phyloP scores from a whole-genome alignment of 1,139 yeast species.

The Martiniozyma asiatica region DNA sequence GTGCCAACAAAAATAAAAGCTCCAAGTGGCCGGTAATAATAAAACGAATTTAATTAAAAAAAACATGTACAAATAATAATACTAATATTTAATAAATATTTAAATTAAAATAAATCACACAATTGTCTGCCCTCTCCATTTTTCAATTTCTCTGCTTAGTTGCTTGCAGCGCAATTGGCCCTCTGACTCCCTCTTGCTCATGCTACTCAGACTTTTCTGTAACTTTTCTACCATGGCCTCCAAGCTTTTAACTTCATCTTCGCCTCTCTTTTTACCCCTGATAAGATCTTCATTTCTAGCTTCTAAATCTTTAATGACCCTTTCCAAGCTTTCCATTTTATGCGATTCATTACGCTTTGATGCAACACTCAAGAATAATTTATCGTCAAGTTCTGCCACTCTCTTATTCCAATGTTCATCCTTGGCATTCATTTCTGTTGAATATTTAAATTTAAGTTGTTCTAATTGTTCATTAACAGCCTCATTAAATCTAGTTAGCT shows the following conservation, averaged over 20 bases:
- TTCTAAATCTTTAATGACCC: conserved; percentile 23
- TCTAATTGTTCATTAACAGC: conserved; percentile 23
- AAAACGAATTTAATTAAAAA: too few species aligned
- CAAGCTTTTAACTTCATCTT: conserved; percentile 20
- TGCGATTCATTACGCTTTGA: conserved; percentile 30
- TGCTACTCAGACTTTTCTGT: conserved; percentile 26
- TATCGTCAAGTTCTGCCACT: conserved; percentile 25
- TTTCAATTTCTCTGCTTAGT: conserved; percentile 36
- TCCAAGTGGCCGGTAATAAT: too few species aligned
- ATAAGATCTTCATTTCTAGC: conserved; percentile 19
- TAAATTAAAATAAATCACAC: too few species aligned
- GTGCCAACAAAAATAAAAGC: not conserved
- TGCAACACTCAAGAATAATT: conserved; percentile 21
- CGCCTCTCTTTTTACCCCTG: conserved; percentile 17
- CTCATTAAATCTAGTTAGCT: conserved; percentile 25
- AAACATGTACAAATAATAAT: too few species aligned
- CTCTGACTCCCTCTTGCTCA: conserved; percentile 33
- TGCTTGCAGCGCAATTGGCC: conserved; percentile 30
- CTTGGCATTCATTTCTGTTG: conserved; percentile 25
- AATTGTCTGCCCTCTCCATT: conserved; percentile 50
- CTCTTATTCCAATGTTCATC: conserved; percentile 25
- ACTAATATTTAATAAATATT: too few species aligned
- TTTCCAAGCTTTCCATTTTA: conserved; percentile 25
- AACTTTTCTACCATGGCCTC: conserved; percentile 26
- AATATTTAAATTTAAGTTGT: conserved; percentile 16